These are phyloP conservation scores for Trichosporon sp. DNA, from an alignment of 1,284 basidiomycete species.

Conservation along the genomic window DNA sequence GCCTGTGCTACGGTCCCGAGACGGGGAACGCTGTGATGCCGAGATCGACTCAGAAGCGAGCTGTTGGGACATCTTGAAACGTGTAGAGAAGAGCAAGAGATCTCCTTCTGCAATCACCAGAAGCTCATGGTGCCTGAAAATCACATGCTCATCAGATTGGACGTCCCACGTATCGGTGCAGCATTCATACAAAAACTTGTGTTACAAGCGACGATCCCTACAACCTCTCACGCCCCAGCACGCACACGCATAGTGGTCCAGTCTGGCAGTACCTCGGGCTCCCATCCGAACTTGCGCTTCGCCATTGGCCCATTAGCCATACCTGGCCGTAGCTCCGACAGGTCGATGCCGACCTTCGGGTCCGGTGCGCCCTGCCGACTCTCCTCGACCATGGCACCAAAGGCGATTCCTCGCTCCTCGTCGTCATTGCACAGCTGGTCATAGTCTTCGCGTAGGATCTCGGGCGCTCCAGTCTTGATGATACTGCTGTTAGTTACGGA, in stretches of 20 bases:
- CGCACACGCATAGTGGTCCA: conserved; percentile 59
- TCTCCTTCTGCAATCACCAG: not conserved
- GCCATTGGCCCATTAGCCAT: conserved; percentile 23
- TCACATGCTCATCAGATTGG: not conserved
- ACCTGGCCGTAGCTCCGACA: conserved; percentile 46
- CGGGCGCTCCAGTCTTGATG: conserved; percentile 74
- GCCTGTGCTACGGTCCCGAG: too few relatives aligned
- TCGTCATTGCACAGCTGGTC: conserved; percentile 40
- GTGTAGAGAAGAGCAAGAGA: too few relatives aligned
- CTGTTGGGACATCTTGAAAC: too few relatives aligned
- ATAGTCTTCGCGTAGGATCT: conserved; percentile 71
- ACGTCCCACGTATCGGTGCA: not conserved
- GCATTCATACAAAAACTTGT: not conserved
- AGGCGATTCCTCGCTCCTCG: conserved; percentile 25
- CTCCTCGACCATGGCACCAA: conserved; percentile 37
- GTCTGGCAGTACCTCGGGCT: conserved; percentile 57
- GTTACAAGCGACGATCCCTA: not conserved
- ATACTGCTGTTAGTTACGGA: conserved; percentile 49
- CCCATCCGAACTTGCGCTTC: conserved; percentile 35
- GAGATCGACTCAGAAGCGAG: too few relatives aligned
- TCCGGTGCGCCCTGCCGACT: conserved; percentile 47
- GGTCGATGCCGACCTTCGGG: conserved; percentile 27
- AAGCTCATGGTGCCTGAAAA: not conserved
- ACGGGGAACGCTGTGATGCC: not conserved
- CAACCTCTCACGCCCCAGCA: conserved; percentile 5